Conservation (phyloP, 371 early-diverging fungal genomes). For the Pancytospora epiphaga region DNA sequence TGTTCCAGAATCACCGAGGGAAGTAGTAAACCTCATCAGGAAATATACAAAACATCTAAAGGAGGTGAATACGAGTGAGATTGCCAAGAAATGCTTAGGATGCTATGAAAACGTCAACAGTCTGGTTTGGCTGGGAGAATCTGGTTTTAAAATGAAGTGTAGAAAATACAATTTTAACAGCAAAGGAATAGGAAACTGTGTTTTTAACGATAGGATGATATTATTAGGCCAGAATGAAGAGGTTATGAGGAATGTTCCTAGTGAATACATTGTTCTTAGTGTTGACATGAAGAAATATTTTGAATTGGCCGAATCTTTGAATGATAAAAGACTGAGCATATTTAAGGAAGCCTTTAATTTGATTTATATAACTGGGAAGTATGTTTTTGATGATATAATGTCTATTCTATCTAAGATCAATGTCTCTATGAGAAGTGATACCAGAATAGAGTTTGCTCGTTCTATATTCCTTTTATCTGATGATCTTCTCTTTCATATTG, state of each 20-base stretch:
- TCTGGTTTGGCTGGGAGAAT: not conserved
- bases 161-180: not conserved
- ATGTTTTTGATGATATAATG: not conserved
- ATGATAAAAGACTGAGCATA: not conserved
- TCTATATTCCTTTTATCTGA: not conserved
- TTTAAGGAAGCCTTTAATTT: not conserved
- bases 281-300: not conserved
- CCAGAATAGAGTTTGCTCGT: not conserved
- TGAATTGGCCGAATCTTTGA: not conserved
- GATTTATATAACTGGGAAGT: not conserved
- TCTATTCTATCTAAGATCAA: not conserved
- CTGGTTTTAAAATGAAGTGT: not conserved
- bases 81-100: not conserved
- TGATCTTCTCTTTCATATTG: slow-evolving; percentile 14
- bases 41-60: not conserved
- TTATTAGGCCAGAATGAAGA: not conserved
- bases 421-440: not conserved
- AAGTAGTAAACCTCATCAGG: not conserved
- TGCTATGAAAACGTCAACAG: not conserved
- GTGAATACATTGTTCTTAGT: not conserved
- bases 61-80: not conserved
- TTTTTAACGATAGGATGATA: not conserved
- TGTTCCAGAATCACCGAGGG: not conserved
- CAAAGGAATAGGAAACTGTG: not conserved
- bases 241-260: not conserved